Percentiles rank a stretch among this genome's conserved stretches.
phyloP scores from a whole-genome alignment of 768 basidiomycete species.

The Podaxis sp. region DNA sequence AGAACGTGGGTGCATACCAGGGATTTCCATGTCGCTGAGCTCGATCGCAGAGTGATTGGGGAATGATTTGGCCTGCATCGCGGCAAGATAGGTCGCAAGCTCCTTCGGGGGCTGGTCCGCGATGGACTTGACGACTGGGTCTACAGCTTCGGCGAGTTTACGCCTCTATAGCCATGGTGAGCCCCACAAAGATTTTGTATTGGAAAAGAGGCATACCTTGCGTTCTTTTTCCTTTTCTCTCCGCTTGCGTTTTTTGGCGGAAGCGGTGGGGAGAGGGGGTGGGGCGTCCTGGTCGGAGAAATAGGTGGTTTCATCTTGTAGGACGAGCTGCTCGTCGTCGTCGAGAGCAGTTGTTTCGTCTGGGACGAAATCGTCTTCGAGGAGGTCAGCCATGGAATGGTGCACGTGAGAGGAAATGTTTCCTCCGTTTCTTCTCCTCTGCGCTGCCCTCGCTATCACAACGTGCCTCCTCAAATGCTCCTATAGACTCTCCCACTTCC shows the following conservation, averaged over 20 bases:
- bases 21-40: slow-evolving; percentile 75
- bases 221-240: slow-evolving; percentile 74
- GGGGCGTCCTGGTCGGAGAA: slow-evolving; percentile 8
- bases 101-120: slow-evolving; percentile 56
- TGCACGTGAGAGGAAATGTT: slow-evolving; percentile 10
- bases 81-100: slow-evolving; percentile 62
- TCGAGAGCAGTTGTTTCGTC: slow-evolving; percentile 41
- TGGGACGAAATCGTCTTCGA: slow-evolving; percentile 74
- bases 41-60: slow-evolving; percentile 74
- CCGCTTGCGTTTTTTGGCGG: slow-evolving; percentile 68
- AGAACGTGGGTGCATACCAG: slow-evolving; percentile 50
- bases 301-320: slow-evolving; percentile 22
- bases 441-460: slow-evolving; percentile 1
- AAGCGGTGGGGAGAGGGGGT: slow-evolving; percentile 13
- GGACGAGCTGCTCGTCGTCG: slow-evolving; percentile 28
- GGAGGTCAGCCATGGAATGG: slow-evolving; percentile 58
- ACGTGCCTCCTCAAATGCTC: slow-evolving; percentile 11
- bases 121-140: slow-evolving; percentile 43
- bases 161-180: slow-evolving; percentile 48
- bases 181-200: background rate
- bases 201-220: slow-evolving; percentile 57
- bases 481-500: background rate
- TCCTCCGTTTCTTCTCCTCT: background rate
- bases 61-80: slow-evolving; percentile 70
- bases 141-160: slow-evolving; percentile 50